phyloP scores from a whole-genome alignment of 2,329 filamentous ascomycete genomes.

The Lachnellula hyalina region DNA sequence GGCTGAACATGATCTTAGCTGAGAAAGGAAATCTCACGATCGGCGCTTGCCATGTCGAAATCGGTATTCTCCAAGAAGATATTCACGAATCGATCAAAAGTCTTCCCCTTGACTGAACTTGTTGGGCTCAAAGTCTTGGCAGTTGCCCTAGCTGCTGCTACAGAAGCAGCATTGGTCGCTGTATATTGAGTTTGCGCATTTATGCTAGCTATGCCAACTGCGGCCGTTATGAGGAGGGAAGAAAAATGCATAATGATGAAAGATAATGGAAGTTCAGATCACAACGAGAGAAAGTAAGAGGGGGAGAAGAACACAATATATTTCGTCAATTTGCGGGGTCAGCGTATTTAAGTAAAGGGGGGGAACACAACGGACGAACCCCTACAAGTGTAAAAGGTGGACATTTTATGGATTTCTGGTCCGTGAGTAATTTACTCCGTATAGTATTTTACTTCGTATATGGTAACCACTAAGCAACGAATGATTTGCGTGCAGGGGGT shows the following conservation, averaged over 20 bases:
- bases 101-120: conserved; percentile 45
- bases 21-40: conserved; percentile 19
- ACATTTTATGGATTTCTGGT: too few species aligned
- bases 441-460: too few species aligned
- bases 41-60: conserved; percentile 19
- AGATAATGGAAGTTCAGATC: too few species aligned
- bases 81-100: conserved; percentile 54
- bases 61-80: conserved; percentile 57
- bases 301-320: too few species aligned
- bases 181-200: conserved; percentile 8
- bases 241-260: conserved; percentile 1
- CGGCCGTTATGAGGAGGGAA: neutral
- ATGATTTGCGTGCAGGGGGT: too few species aligned
- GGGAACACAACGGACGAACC: too few species aligned
- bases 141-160: conserved; percentile 37
- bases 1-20: neutral
- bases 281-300: too few species aligned
- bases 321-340: too few species aligned
- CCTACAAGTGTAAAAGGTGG: too few species aligned
- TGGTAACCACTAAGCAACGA: too few species aligned
- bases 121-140: conserved; percentile 40
- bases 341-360: too few species aligned
- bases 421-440: too few species aligned
- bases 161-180: neutral
- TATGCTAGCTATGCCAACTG: neutral